phyloP scores from a whole-genome alignment of 2,329 filamentous ascomycete species.

The Sarocladiaceae sp. region DNA sequence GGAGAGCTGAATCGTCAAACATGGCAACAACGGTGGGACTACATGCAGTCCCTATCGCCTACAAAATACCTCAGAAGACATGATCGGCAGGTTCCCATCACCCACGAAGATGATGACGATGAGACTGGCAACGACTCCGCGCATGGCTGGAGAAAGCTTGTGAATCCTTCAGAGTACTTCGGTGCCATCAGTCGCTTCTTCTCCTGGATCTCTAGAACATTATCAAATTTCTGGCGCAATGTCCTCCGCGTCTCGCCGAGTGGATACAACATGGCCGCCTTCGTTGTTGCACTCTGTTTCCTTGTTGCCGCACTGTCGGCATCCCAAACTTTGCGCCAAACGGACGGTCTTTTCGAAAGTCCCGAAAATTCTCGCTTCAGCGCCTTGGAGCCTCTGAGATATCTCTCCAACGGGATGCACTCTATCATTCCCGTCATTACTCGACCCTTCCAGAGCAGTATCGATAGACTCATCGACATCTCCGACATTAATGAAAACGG shows the following conservation, averaged over 20 bases:
- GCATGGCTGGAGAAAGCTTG: conserved; percentile 20
- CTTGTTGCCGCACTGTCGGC: conserved; percentile 17
- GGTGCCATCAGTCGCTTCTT: conserved; percentile 13
- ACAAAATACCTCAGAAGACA: conserved; percentile 10
- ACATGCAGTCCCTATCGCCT: conserved; percentile 17
- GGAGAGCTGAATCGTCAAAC: background rate
- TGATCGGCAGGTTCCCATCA: background rate
- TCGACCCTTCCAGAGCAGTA: background rate
- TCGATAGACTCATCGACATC: background rate
- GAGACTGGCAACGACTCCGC: background rate
- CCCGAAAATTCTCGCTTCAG: too few species aligned
- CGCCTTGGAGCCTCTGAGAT: background rate
- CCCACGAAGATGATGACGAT: conserved; percentile 12
- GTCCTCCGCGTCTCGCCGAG: background rate
- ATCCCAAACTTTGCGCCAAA: conserved; percentile 19
- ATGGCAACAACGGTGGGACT: conserved; percentile 18
- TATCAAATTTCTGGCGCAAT: background rate
- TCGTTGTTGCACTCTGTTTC: background rate
- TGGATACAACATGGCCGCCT: background rate
- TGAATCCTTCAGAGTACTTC: conserved; percentile 28
- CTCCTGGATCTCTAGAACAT: background rate
- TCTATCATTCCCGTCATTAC: background rate
- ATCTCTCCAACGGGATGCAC: background rate
- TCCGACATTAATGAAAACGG: conserved; percentile 2
- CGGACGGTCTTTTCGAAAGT: background rate